phyloP scores from a whole-genome alignment of 2,329 filamentous ascomycete species.

The Diaporthe sp. region DNA sequence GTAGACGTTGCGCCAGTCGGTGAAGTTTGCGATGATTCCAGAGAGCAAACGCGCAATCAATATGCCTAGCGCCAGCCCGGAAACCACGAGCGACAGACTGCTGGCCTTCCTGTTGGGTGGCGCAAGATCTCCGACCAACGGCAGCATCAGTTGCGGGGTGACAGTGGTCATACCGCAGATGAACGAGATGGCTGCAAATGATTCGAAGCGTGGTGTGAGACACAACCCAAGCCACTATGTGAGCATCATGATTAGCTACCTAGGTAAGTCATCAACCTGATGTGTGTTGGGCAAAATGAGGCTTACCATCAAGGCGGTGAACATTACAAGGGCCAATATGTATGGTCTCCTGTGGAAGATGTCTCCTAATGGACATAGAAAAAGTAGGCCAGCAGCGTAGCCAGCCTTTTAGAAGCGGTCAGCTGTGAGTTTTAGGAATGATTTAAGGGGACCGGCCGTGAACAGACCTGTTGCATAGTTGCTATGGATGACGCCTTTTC shows the following conservation, averaged over 20 bases:
- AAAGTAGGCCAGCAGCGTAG: constrained; percentile 80
- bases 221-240: constrained; percentile 77
- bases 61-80: constrained; percentile 81
- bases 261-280: no score
- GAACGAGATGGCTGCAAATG: constrained; percentile 80
- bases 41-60: constrained; percentile 82
- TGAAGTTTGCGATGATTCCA: constrained; percentile 80
- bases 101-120: constrained; percentile 76
- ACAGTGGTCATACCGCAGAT: constrained; percentile 83
- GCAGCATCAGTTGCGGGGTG: constrained; percentile 85
- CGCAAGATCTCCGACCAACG: constrained; percentile 83
- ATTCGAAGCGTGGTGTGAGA: constrained; percentile 72
- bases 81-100: constrained; percentile 80
- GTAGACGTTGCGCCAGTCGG: constrained; percentile 82
- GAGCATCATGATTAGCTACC: not conserved
- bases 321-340: constrained; percentile 75
- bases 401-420: constrained; percentile 62
- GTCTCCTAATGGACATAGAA: constrained; percentile 83
- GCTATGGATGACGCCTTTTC: constrained; percentile 77
- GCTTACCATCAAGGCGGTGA: constrained; percentile 77
- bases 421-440: not conserved
- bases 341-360: constrained; percentile 76
- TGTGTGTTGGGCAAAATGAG: not conserved
- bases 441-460: no score
- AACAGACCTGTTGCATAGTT: constrained; percentile 74